Base-by-base conservation (phyloP, 2,329 filamentous ascomycete species). In the Aspergillus sp. region DNA sequence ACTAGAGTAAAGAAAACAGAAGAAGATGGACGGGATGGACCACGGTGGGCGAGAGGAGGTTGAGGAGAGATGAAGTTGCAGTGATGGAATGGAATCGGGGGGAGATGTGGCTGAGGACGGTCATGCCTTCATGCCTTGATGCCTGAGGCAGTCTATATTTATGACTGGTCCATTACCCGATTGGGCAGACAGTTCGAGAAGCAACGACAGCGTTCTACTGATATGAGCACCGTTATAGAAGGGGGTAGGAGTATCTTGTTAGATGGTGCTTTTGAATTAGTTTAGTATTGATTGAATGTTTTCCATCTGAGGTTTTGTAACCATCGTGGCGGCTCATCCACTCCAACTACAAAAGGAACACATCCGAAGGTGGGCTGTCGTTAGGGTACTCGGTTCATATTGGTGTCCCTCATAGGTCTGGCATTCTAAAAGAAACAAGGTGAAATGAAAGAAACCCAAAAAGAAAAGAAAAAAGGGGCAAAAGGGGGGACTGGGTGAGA, bases 11-110 rank as follows among this genome's bases (percentile, higher is more conserved):
- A 38, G 35, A 38, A 38, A 17, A 38, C 5, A n/a, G 47, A 41
- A 47, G 49, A 44, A 49, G 55, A 53, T 59, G 51, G 59, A 55
- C 60, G 62, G 49, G 50, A 52, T 54, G 30, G 45, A 52, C 45
- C 33, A 47, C 8, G 26, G 26, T 7, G 8, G 45, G 40, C n/a
- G 45, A 51, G 40, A 48, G 40, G 41, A 24, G 40, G 40, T 48
- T 36, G 45, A 40, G 43, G 22, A 22, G 56, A 57, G 53, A 51
- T 42, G 57, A 57, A 59, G 58, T 48, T 55, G 55, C 49, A 49
- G 50, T 50, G 51, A 38, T 38, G 35, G 35, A 30, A 38, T 38
- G 35, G 35, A 38, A 38, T 38, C 16, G 35, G 35, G 35, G 26
- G 26, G 8, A 11, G 26, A 30, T 30, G 26, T 38, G 35, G 35